phyloP scores from a whole-genome alignment of 2,329 filamentous ascomycete genomes.

The Apiospora pterosperma region DNA sequence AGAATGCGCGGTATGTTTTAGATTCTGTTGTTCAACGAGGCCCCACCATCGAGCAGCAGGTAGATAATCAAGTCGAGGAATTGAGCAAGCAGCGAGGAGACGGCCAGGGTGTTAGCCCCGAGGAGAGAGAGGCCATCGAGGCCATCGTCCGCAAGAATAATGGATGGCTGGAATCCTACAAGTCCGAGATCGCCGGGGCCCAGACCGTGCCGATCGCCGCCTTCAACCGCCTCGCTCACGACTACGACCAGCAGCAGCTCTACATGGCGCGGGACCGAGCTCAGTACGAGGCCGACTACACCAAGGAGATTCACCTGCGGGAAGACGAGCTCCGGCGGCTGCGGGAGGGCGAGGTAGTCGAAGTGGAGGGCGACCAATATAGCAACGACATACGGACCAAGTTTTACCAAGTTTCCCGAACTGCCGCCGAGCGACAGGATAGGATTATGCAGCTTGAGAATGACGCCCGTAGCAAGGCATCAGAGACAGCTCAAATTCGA shows the following conservation, averaged over 20 bases:
- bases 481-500: too few species aligned
- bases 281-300: background rate
- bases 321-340: background rate
- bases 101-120: background rate
- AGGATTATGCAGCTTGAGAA: background rate
- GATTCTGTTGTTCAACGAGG: background rate
- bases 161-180: constrained; percentile 7
- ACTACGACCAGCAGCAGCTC: background rate
- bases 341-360: too few species aligned
- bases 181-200: background rate
- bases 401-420: background rate
- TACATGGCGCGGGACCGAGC: background rate
- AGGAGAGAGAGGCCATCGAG: background rate
- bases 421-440: background rate
- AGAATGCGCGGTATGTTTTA: background rate
- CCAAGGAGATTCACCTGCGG: background rate
- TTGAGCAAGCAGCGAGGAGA: background rate
- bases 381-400: background rate
- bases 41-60: background rate
- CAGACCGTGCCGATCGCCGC: background rate
- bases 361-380: background rate
- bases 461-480: too few species aligned
- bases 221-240: constrained; percentile 4
- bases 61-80: background rate
- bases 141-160: background rate